phyloP scores from a whole-genome alignment of 768 basidiomycete species.

The Leccinum subgranulosum region DNA sequence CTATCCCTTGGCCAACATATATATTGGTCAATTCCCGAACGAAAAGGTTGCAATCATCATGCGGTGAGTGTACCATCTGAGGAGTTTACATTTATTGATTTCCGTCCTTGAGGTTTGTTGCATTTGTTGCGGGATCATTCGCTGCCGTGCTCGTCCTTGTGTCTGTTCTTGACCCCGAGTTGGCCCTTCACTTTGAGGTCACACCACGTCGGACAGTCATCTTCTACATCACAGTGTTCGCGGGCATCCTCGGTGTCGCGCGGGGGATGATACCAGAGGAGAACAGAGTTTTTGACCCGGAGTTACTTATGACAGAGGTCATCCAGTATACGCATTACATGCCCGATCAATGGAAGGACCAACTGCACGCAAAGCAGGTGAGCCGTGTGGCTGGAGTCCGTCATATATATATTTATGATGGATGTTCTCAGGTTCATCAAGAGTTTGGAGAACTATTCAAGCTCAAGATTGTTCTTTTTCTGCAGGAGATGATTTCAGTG shows the following conservation, averaged over 20 bases:
- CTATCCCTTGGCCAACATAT: slow-evolving; percentile 88
- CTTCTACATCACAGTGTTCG: slow-evolving; percentile 90
- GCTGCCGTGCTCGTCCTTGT: slow-evolving; percentile 92
- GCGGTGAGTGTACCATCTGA: slow-evolving; percentile 53
- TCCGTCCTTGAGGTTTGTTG: slow-evolving; percentile 69
- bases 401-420: not conserved
- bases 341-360: slow-evolving; percentile 88
- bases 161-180: slow-evolving; percentile 89
- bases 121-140: slow-evolving; percentile 95
- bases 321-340: slow-evolving; percentile 95
- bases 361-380: slow-evolving; percentile 87
- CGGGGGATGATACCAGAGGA: slow-evolving; percentile 96
- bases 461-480: slow-evolving; percentile 88
- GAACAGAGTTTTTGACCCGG: slow-evolving; percentile 90
- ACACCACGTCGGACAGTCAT: slow-evolving; percentile 89
- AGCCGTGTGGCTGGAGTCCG: slow-evolving; percentile 1
- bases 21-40: slow-evolving; percentile 97
- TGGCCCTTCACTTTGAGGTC: slow-evolving; percentile 92
- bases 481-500: slow-evolving; percentile 86
- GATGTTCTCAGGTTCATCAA: slow-evolving; percentile 65
- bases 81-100: not conserved
- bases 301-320: slow-evolving; percentile 87
- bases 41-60: slow-evolving; percentile 87
- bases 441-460: slow-evolving; percentile 91
- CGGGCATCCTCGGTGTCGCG: slow-evolving; percentile 82